Conservation (phyloP, 2,329 filamentous ascomycete species). For the Ciborinia camelliae region DNA sequence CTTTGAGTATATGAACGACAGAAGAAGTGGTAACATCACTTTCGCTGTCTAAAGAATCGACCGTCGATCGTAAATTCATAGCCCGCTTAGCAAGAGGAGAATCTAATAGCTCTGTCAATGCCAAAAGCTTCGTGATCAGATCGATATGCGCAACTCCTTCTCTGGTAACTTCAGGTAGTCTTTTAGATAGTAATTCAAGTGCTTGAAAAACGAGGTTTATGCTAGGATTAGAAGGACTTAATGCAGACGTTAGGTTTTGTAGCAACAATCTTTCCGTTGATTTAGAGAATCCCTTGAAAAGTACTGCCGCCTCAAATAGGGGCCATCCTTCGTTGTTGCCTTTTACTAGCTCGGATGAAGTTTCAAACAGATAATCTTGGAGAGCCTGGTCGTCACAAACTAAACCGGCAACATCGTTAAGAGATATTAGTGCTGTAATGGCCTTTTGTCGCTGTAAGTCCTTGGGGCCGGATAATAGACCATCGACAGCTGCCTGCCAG, state of each 20-base stretch:
- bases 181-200: conserved; percentile 48
- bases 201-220: conserved; percentile 42
- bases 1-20: conserved; percentile 51
- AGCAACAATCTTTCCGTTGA: conserved; percentile 36
- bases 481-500: conserved; percentile 41
- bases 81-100: conserved; percentile 32
- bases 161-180: conserved; percentile 45
- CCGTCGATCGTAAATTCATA: conserved; percentile 42
- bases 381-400: conserved; percentile 43
- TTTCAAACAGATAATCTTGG: conserved; percentile 47
- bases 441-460: conserved; percentile 36
- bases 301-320: conserved; percentile 49
- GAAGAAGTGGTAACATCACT: conserved; percentile 36
- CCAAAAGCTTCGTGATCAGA: conserved; percentile 52
- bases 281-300: conserved; percentile 33
- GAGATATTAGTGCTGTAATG: conserved; percentile 48
- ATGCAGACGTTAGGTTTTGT: conserved; percentile 34
- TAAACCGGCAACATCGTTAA: conserved; percentile 40
- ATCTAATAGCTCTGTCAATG: conserved; percentile 51
- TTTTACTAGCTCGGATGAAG: conserved; percentile 42
- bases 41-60: conserved; percentile 40
- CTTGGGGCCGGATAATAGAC: conserved; percentile 40
- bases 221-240: conserved; percentile 24
- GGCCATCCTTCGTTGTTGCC: conserved; percentile 41
- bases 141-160: conserved; percentile 48